These are phyloP conservation scores for Alternaria brassicae DNA, from an alignment of 2,329 filamentous ascomycete species.

Conservation along the genomic window DNA sequence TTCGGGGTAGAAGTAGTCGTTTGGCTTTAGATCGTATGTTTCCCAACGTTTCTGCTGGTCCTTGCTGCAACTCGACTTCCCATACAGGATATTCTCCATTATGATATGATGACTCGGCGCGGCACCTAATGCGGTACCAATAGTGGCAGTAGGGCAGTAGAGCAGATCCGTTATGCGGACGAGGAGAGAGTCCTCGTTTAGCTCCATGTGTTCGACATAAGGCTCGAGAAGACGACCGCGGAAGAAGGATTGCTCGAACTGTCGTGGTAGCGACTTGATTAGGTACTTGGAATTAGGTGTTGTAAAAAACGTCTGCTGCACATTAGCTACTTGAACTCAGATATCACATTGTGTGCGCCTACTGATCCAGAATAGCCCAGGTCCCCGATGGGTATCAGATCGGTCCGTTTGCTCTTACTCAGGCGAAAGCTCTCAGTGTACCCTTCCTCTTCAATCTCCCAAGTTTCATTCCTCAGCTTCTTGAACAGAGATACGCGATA, in stretches of 20 bases:
- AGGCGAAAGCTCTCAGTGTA: slow-evolving; percentile 63
- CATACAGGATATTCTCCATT: slow-evolving; percentile 78
- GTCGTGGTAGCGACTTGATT: slow-evolving; percentile 73
- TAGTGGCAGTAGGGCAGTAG: slow-evolving; percentile 60
- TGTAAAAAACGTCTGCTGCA: slow-evolving; percentile 69
- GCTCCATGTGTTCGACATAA: slow-evolving; percentile 69
- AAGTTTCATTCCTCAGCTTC: slow-evolving; percentile 59
- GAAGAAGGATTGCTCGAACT: slow-evolving; percentile 76
- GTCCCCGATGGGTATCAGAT: slow-evolving; percentile 67
- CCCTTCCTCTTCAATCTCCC: slow-evolving; percentile 62
- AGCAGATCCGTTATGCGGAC: slow-evolving; percentile 76
- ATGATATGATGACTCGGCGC: slow-evolving; percentile 76
- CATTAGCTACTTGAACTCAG: slow-evolving; percentile 12
- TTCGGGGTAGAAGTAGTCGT: slow-evolving; percentile 77
- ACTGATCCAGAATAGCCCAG: slow-evolving; percentile 76
- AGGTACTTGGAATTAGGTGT: slow-evolving; percentile 72
- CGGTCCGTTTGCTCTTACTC: slow-evolving; percentile 48
- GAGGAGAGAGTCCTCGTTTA: slow-evolving; percentile 66
- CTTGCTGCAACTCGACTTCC: slow-evolving; percentile 57
- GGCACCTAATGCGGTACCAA: slow-evolving; percentile 66
- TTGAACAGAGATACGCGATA: slow-evolving; percentile 59
- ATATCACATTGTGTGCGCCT: slow-evolving; percentile 21
- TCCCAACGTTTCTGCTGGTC: slow-evolving; percentile 64
- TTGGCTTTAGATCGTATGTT: slow-evolving; percentile 76
- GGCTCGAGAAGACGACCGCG: slow-evolving; percentile 68